Percentiles rank a stretch among this genome's conserved stretches.
Conservation (phyloP, 495 filamentous ascomycete species). For the Rhypophila decipiens region DNA sequence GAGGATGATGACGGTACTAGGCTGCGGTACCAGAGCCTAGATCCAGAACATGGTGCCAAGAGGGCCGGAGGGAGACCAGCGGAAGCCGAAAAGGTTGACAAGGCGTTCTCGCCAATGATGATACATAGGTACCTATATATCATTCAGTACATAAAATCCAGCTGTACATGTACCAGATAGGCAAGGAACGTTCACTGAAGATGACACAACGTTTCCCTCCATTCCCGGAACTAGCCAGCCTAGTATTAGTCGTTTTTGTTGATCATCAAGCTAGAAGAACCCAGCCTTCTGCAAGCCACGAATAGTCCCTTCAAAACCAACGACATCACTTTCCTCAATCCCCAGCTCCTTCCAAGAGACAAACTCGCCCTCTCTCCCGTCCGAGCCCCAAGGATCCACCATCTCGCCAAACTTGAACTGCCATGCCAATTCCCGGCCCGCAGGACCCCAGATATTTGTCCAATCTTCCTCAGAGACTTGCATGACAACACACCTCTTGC, state of each 20-base stretch:
- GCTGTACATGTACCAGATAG: too few relatives aligned
- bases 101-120: too few relatives aligned
- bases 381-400: slow-evolving; percentile 10
- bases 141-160: too few relatives aligned
- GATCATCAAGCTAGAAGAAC: slow-evolving; percentile 27
- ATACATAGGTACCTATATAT: too few relatives aligned
- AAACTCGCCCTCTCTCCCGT: too few relatives aligned
- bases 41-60: too few relatives aligned
- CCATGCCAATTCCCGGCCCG: slow-evolving; percentile 8
- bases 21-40: too few relatives aligned
- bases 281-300: slow-evolving; percentile 1
- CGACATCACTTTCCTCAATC: slow-evolving; percentile 8
- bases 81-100: too few relatives aligned
- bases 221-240: slow-evolving; percentile 56
- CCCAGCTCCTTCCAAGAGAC: slow-evolving; percentile 11
- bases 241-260: slow-evolving; percentile 37
- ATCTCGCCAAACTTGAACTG: slow-evolving; percentile 17
- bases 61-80: too few relatives aligned
- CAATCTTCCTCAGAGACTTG: slow-evolving; percentile 8
- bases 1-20: too few relatives aligned
- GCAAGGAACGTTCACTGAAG: too few relatives aligned
- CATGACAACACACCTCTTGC: slow-evolving; percentile 6
- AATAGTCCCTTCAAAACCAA: slow-evolving; percentile 10
- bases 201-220: too few relatives aligned
- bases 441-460: slow-evolving; percentile 7